Percentiles rank a stretch among this genome's conserved stretches.
Evolutionary conservation across 768 basidiomycete species (phyloP).

Genomic region (Albatrellus ellisii): DNA sequence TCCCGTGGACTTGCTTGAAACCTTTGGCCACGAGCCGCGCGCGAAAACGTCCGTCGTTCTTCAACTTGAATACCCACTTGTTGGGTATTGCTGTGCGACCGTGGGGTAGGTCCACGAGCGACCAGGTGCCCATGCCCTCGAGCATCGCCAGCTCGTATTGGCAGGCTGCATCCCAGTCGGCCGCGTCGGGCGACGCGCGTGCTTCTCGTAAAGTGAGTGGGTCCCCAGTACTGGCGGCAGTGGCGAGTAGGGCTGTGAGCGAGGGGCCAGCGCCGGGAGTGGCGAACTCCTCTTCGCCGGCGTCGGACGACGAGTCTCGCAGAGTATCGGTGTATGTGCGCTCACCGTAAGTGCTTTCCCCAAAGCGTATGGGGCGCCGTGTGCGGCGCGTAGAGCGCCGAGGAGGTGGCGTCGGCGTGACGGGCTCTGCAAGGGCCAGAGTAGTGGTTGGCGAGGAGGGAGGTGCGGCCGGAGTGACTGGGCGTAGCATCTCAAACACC

Average conservation of each 20-base stretch:
- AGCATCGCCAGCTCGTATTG: background rate
- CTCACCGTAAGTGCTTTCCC: too few relatives aligned
- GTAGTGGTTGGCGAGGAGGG: too few relatives aligned
- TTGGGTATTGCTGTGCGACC: background rate
- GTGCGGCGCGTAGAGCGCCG: background rate
- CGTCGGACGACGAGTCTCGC: too few relatives aligned
- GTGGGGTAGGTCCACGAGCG: background rate
- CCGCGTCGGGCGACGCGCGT: background rate
- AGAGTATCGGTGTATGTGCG: too few relatives aligned
- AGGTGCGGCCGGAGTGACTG: too few relatives aligned
- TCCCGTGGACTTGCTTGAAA: conserved; percentile 26
- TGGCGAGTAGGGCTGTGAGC: too few relatives aligned
- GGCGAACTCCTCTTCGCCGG: too few relatives aligned
- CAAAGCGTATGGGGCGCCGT: background rate
- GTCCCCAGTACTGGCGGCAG: too few relatives aligned
- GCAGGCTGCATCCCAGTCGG: background rate
- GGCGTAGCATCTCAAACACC: too few relatives aligned
- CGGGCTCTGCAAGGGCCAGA: too few relatives aligned
- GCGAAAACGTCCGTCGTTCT: conserved; percentile 22
- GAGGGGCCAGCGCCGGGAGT: too few relatives aligned
- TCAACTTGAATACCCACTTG: background rate
- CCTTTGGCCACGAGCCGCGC: conserved; percentile 30
- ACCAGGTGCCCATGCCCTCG: background rate
- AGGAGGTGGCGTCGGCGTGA: too few relatives aligned
- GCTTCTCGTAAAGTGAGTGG: conserved; percentile 1